Base-by-base conservation (phyloP, 2,329 filamentous ascomycete species). In the Aspergillus sp. region DNA sequence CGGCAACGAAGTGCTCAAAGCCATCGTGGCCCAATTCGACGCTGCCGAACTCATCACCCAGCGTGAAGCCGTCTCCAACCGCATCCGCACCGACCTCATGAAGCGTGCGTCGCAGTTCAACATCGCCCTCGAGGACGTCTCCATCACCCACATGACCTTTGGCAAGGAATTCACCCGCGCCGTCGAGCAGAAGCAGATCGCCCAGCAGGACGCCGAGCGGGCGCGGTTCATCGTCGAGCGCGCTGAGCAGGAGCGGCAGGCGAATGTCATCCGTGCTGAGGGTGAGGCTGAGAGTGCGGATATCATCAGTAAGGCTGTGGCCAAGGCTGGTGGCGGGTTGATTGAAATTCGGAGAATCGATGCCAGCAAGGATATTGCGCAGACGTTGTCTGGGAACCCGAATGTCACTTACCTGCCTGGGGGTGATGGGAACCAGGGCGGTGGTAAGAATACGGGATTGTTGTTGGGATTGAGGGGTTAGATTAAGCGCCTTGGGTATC, bases 171-270 rank as follows among this genome's bases (percentile, higher is more conserved):
- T 98, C 78, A 98, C 93, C 51, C 87, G 88, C 71, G 93, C 93
- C 55, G 93, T 98, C 62, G 93, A 98, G 76, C 93, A 98, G 81
- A 98, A 98, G 83, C 93, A 98, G 78, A 98, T 98, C 69, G 93
- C 93, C 47, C 93, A 98, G 75, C 93, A 98, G 73, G 93, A 98
- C 66, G 93, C 93, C 54, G 93, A 98, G 79, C 82, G 93, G 56
- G 93, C 93, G 42, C 82, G 93, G 57, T 98, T 98, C 77, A 94
- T 98, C 59, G 93, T 98, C 68, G 93, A 98, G 80, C 88, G 88
- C 70, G 93, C 93, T 51, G 93, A 98, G 80, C 93, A 98, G 77
- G 93, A 98, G 76, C 81, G 93, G 62, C 93, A 98, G 75, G 93
- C 93, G 59, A 97, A 93, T 73, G 93, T 98, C 63, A 98, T 98